Evolutionary conservation across 306 rosid species (phyloP).

Genomic region (Fagus sylvatica): DNA sequence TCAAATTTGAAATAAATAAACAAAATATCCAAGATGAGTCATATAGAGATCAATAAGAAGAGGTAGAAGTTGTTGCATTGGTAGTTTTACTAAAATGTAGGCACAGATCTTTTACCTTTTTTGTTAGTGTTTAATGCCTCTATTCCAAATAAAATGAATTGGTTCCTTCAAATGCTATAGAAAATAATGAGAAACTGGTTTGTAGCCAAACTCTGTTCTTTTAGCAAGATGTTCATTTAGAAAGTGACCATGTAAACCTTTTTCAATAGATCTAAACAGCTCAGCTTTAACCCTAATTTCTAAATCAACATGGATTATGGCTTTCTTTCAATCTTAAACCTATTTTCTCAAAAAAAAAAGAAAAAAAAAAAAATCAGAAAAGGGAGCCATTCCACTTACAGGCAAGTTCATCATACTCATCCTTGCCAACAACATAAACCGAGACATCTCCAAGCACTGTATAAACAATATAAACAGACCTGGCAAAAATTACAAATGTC

Average conservation of each 20-base stretch:
- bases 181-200: neutral
- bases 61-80: neutral
- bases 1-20: neutral
- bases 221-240: neutral
- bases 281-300: neutral
- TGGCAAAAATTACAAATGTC: constrained; percentile 29
- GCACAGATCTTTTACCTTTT: neutral
- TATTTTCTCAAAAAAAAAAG: constrained; percentile 1
- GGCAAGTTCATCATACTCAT: constrained; percentile 88
- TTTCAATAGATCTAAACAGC: neutral
- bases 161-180: neutral
- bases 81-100: neutral
- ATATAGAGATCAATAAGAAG: constrained; percentile 6
- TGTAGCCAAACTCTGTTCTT: too few relatives aligned
- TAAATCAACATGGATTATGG: neutral
- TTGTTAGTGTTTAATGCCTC: neutral
- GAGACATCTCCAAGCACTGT: constrained; percentile 94
- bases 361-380: neutral
- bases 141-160: neutral
- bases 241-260: neutral
- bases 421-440: constrained; percentile 87
- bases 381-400: constrained; percentile 49
- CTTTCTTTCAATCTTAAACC: neutral
- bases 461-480: constrained; percentile 94
- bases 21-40: neutral